Conservation (phyloP, 1,284 basidiomycete genomes). For the Exsudoporus floridanus region DNA sequence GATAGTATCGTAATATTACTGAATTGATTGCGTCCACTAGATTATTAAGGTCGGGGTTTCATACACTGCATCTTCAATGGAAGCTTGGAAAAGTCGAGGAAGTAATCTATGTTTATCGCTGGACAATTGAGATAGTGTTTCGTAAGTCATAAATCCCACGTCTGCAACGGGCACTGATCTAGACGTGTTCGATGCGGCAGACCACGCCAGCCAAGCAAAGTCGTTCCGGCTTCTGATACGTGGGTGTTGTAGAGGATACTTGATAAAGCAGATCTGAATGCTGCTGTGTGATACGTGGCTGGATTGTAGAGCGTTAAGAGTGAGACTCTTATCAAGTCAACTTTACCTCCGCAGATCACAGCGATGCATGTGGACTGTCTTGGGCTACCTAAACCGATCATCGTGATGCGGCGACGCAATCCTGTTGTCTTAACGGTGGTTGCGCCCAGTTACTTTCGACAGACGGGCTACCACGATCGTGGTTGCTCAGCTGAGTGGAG, state of each 20-base stretch:
- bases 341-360: neutral
- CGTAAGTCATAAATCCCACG: neutral
- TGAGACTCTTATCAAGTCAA: conserved; percentile 2
- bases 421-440: no score
- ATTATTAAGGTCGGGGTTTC: conserved; percentile 3
- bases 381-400: neutral
- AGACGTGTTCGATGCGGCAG: neutral
- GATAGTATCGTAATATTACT: neutral
- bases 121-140: neutral
- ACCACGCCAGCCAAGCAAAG: neutral
- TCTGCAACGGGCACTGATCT: neutral
- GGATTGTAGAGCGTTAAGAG: neutral
- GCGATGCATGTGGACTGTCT: neutral
- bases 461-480: no score
- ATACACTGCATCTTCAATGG: neutral
- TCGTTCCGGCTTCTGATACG: neutral
- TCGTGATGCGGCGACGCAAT: neutral
- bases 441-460: no score
- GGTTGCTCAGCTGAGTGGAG: neutral
- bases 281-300: neutral
- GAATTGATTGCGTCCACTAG: neutral
- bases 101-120: neutral
- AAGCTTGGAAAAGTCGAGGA: neutral
- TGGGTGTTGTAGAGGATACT: neutral
- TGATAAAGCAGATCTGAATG: neutral